These are phyloP conservation scores for Chlamydomonas applanata DNA, from an alignment of 139 green algal genomes.

Conservation along the genomic window DNA sequence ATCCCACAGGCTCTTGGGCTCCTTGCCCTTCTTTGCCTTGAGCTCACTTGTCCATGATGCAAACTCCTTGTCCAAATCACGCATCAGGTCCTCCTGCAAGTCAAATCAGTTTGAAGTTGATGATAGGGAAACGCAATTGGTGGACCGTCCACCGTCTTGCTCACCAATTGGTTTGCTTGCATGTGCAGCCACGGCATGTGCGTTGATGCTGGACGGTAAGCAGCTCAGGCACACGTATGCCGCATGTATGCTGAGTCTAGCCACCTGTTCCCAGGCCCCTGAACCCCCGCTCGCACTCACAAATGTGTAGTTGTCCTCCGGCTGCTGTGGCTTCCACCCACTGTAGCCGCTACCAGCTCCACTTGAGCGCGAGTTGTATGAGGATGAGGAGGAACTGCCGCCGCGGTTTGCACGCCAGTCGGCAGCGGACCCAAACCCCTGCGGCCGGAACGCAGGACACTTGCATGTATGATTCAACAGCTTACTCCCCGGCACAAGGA, in stretches of 20 bases:
- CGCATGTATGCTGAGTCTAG: too few species aligned
- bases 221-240: too few species aligned
- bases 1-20: neutral
- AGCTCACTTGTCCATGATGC: constrained; percentile 12
- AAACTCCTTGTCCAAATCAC: constrained; percentile 61
- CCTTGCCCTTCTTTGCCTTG: constrained; percentile 8
- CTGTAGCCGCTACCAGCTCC: neutral
- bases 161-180: too few species aligned
- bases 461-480: too few species aligned
- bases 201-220: too few species aligned
- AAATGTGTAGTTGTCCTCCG: constrained; percentile 39
- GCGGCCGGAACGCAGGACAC: neutral
- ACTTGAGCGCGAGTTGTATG: neutral
- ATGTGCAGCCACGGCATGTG: too few species aligned
- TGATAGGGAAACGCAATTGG: too few species aligned
- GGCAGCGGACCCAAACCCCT: neutral
- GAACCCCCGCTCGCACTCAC: constrained; percentile 10
- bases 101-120: too few species aligned
- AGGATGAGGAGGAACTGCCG: neutral
- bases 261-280: neutral
- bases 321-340: neutral
- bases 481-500: too few species aligned
- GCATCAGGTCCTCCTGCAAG: constrained; percentile 57
- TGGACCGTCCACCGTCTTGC: too few species aligned
- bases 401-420: neutral